Evolutionary conservation across 108 stramenopile species (phyloP).

Genomic region (Asterionellopsis glacialis): DNA sequence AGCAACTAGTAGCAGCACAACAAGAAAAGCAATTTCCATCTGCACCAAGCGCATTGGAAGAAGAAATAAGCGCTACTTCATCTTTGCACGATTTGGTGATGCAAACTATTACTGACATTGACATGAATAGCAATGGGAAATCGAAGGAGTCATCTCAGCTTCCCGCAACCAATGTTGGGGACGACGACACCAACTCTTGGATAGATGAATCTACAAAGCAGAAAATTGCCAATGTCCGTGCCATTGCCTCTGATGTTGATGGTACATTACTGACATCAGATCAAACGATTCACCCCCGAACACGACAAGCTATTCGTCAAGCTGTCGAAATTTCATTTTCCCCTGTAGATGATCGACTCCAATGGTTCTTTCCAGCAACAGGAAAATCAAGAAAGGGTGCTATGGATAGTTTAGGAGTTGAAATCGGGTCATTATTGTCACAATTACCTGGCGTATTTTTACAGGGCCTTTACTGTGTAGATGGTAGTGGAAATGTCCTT

Average conservation of each 20-base stretch:
- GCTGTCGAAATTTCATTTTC: conserved; percentile 38
- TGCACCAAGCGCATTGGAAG: not conserved
- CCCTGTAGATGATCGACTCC: conserved; percentile 8
- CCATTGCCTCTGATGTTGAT: conserved; percentile 87
- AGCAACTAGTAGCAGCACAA: conserved; percentile 26
- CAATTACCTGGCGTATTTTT: conserved; percentile 51
- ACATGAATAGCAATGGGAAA: conserved; percentile 8
- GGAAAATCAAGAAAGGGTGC: conserved; percentile 82
- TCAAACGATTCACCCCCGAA: conserved; percentile 65
- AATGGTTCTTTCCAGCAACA: conserved; percentile 81
- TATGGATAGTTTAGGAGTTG: conserved; percentile 50
- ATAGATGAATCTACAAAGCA: conserved; percentile 11
- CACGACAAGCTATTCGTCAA: conserved; percentile 38
- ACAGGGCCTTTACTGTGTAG: conserved; percentile 87
- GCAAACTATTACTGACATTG: conserved; percentile 38
- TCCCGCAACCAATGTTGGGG: not conserved
- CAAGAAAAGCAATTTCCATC: not conserved
- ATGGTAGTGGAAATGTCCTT: conserved; percentile 67
- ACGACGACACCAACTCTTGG: not conserved
- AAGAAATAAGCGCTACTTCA: conserved; percentile 8
- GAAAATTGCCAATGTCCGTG: conserved; percentile 29
- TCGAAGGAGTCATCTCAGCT: conserved; percentile 13
- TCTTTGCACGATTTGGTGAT: conserved; percentile 64
- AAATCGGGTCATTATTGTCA: conserved; percentile 18
- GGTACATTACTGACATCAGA: conserved; percentile 70